Conservation (phyloP, 108 stramenopile species). For the Cyclotella atomus region DNA sequence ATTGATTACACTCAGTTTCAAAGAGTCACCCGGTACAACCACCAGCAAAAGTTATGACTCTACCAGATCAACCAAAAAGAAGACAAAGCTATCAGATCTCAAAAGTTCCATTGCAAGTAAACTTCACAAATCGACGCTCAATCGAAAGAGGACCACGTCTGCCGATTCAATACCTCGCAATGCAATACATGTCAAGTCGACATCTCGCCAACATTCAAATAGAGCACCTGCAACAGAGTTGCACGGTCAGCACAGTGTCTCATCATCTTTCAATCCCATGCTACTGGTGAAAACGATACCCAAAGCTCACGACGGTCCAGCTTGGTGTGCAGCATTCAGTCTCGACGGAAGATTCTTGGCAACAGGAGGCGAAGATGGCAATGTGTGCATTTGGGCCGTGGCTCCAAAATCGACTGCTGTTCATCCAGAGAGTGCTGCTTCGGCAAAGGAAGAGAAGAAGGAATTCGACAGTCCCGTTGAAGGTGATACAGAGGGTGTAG, state of each 20-base stretch:
- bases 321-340: conserved; percentile 57
- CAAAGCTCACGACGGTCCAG: conserved; percentile 49
- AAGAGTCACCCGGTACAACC: neutral
- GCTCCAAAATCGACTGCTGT: conserved; percentile 41
- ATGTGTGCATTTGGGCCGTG: conserved; percentile 50
- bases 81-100: conserved; percentile 8
- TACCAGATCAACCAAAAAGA: conserved; percentile 23
- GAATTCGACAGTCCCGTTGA: neutral
- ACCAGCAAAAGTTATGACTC: neutral
- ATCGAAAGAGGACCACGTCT: conserved; percentile 28
- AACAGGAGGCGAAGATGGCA: conserved; percentile 53
- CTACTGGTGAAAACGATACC: conserved; percentile 42
- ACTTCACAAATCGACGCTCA: conserved; percentile 4
- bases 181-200: conserved; percentile 38
- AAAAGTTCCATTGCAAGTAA: conserved; percentile 20
- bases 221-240: conserved; percentile 10
- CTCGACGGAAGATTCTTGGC: conserved; percentile 47
- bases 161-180: conserved; percentile 37
- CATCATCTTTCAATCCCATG: conserved; percentile 45
- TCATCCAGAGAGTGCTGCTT: conserved; percentile 20
- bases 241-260: neutral
- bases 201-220: conserved; percentile 17
- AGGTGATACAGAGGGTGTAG: neutral
- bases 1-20: neutral
- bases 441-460: neutral